A percentile compares a stretch with the other conserved stretches of the same genome.
phyloP scores from a whole-genome alignment of 163 green algal species.

The Scenedesmus sp. region DNA sequence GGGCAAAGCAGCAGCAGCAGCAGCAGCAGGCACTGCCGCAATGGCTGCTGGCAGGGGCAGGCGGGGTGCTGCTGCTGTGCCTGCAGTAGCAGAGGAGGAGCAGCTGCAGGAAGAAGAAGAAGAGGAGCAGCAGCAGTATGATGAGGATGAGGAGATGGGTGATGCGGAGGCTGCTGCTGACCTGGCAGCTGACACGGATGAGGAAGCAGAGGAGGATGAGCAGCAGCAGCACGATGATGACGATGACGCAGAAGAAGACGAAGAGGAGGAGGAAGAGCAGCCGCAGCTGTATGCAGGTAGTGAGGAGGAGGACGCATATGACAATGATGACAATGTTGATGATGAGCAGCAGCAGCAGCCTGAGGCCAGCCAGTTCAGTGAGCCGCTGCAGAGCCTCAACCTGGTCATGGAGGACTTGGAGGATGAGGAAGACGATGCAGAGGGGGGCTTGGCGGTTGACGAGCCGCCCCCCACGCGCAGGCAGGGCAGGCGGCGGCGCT shows the following conservation, averaged over 20 bases:
- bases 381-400: slow-evolving; percentile 32
- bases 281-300: neutral
- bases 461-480: slow-evolving; percentile 10
- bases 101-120: slow-evolving; percentile 8
- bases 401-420: neutral
- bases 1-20: slow-evolving; percentile 10
- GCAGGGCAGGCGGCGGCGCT: neutral
- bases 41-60: neutral
- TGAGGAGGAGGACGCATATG: neutral
- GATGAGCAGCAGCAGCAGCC: neutral
- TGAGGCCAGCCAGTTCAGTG: slow-evolving; percentile 20
- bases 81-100: neutral
- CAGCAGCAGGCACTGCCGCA: neutral
- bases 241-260: neutral
- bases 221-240: neutral
- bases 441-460: slow-evolving; percentile 23
- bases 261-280: neutral
- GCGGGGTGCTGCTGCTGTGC: neutral
- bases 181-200: slow-evolving; percentile 2
- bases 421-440: neutral
- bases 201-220: slow-evolving; percentile 7
- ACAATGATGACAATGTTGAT: neutral
- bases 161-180: slow-evolving; percentile 14
- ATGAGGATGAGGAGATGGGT: slow-evolving; percentile 13
- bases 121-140: neutral